These are phyloP conservation scores for Yamadazyma paraphyllophila DNA, from an alignment of 805 yeast species.

Conservation along the genomic window DNA sequence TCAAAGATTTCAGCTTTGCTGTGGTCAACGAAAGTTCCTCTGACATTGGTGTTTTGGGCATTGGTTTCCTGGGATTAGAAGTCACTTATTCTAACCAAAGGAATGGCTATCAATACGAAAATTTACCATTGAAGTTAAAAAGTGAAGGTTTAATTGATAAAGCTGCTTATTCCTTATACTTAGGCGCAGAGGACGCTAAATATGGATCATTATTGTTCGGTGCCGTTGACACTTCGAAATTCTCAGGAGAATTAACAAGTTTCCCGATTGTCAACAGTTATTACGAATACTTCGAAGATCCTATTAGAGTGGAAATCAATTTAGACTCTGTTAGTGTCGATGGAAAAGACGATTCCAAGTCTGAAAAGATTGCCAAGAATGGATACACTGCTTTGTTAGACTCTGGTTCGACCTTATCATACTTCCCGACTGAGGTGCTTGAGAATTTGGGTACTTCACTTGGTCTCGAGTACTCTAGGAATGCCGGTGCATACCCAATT, in stretches of 20 bases:
- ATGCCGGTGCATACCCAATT: constrained; percentile 1
- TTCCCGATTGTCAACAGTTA: constrained; percentile 7
- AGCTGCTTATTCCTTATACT: constrained; percentile 29
- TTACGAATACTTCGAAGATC: constrained; percentile 25
- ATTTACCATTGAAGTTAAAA: constrained; percentile 32
- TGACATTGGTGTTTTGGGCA: constrained; percentile 66
- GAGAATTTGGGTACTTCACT: constrained; percentile 32
- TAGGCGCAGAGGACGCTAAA: constrained; percentile 22
- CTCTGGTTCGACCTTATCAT: constrained; percentile 21
- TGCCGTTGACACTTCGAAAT: constrained; percentile 42
- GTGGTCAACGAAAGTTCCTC: constrained; percentile 66
- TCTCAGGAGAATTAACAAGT: constrained; percentile 30
- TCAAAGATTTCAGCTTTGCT: constrained; percentile 62
- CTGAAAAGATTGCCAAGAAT: constrained; percentile 4
- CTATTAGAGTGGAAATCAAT: constrained; percentile 50
- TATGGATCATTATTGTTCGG: constrained; percentile 39
- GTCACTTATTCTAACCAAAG: constrained; percentile 36
- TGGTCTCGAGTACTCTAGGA: constrained; percentile 28
- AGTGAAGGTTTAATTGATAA: constrained; percentile 30
- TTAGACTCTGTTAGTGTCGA: constrained; percentile 34
- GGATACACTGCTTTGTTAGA: constrained; percentile 16
- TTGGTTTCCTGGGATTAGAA: constrained; percentile 69
- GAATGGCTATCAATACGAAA: constrained; percentile 20
- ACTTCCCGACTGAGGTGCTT: constrained; percentile 23
- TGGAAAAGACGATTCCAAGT: constrained; percentile 3